phyloP scores from a whole-genome alignment of 495 filamentous ascomycete species.

The Penicillium cinerascens region DNA sequence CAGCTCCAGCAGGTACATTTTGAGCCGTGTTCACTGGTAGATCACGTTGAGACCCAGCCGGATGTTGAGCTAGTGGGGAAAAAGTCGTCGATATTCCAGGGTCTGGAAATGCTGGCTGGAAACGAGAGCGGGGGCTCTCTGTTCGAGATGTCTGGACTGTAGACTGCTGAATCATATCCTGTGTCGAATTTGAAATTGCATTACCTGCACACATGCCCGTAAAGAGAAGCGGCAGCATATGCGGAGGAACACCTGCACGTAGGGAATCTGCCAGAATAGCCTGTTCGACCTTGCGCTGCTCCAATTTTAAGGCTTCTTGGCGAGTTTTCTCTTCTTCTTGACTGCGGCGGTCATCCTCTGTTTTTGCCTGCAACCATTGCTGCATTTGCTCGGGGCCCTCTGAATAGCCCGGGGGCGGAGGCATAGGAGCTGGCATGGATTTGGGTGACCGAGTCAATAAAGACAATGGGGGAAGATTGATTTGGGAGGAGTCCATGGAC shows the following conservation, averaged over 20 bases:
- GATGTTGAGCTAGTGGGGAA: slow-evolving; percentile 3
- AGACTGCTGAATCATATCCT: slow-evolving; percentile 1
- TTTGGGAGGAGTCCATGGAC: slow-evolving; percentile 37
- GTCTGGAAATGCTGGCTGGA: neutral
- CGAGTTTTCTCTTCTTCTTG: slow-evolving; percentile 87
- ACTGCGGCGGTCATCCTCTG: slow-evolving; percentile 78
- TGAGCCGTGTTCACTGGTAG: neutral
- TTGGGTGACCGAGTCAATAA: slow-evolving; percentile 32
- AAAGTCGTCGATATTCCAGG: neutral
- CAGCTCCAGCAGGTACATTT: neutral
- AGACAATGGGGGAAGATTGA: slow-evolving; percentile 39
- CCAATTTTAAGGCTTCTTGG: slow-evolving; percentile 71
- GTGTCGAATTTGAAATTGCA: neutral
- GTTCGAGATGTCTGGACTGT: neutral
- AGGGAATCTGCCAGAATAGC: slow-evolving; percentile 80
- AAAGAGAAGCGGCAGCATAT: slow-evolving; percentile 87
- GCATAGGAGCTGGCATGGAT: slow-evolving; percentile 46
- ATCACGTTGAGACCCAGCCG: neutral
- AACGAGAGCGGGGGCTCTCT: neutral
- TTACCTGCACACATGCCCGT: slow-evolving; percentile 56
- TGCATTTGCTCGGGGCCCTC: slow-evolving; percentile 77
- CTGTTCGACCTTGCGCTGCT: slow-evolving; percentile 80
- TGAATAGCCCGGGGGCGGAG: slow-evolving; percentile 68
- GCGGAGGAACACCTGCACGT: slow-evolving; percentile 74
- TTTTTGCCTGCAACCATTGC: slow-evolving; percentile 75